Evolutionary conservation across 2,329 filamentous ascomycete genomes (phyloP), one percentile per base, ranked within the genome.

Genomic region (Proliferodiscus dingleyae): DNA sequence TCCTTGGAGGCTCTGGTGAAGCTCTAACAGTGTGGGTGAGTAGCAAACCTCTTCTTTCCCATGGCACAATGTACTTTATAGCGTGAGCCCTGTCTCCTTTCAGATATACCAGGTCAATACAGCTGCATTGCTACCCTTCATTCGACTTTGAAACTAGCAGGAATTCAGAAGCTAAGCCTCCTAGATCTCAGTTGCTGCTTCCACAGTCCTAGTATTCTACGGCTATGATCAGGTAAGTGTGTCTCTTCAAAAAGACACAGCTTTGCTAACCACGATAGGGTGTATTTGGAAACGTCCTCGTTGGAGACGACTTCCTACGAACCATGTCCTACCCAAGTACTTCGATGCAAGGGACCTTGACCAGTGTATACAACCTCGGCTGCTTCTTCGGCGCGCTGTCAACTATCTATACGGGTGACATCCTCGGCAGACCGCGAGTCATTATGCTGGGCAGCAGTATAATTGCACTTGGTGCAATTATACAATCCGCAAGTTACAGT

Each of bases 351-450:
- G 70, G 69, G 2, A 68, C 70, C 42, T 68, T 72, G 24, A 68
- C 70, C 26, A 63, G 61, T 15, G 66, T 67, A 37, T 72, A 72
- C 56, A 68, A 70, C 48, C 52, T 72, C 1, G 70, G 69, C 8
- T 70, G 67, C 37, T 64, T 72, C 34, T 43, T 58, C 1, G 66
- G 66, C 5, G 70, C 71, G 21, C 51, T 74, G 18, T 55, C 68
- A 39, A 69, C 67, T 15, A 64, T 71, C 30, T 77, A 29, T 50
- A 63, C 77, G 28, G 76, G 77, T 8, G 77, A 81, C 51, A 66
- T 69, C 13, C 70, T 81, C 15, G 78, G 78, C 21, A 70, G 78
- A 11, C 71, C 71, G 53, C 68, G 67, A 26, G 75, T 75, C n/a
- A 78, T 81, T 48, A 70, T 80, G 30, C 57, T 74, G 15, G 78